A percentile compares a stretch with the other conserved stretches of the same genome.
Conservation (phyloP, 2,329 filamentous ascomycete species). For the Colletotrichum sp. region DNA sequence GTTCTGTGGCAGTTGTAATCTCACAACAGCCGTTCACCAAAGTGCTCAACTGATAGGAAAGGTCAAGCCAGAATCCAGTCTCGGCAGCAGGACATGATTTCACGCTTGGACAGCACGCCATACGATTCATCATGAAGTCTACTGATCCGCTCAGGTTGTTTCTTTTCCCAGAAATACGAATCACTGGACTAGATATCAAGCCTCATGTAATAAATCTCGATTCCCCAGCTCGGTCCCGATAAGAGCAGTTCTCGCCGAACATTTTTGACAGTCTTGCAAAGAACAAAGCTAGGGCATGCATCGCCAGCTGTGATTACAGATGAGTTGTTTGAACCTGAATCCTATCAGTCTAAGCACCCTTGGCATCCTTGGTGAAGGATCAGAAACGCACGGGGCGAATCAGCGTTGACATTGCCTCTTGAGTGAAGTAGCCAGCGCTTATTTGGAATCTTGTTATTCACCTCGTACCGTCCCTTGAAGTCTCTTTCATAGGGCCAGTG, state of each 20-base stretch:
- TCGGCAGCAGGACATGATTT: neutral
- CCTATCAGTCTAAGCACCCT: neutral
- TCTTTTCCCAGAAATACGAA: neutral
- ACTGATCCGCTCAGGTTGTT: neutral
- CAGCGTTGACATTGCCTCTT: neutral
- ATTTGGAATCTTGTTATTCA: neutral
- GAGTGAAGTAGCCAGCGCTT: neutral
- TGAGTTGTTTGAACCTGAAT: neutral
- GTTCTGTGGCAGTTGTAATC: neutral
- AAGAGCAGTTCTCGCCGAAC: neutral
- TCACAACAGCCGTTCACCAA: neutral
- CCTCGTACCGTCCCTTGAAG: neutral
- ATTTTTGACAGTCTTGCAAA: neutral
- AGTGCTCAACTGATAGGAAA: fast-evolving
- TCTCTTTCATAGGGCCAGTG: neutral
- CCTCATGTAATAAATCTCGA: neutral
- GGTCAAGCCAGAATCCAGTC: neutral
- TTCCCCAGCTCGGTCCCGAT: neutral
- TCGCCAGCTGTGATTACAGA: neutral
- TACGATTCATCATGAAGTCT: neutral
- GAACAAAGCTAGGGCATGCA: neutral
- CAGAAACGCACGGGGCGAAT: neutral
- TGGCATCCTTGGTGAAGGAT: neutral
- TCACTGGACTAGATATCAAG: neutral
- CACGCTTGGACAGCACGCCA: neutral